These are phyloP conservation scores for Didymella glomerata DNA, from an alignment of 2,329 filamentous ascomycete species.

Conservation along the genomic window DNA sequence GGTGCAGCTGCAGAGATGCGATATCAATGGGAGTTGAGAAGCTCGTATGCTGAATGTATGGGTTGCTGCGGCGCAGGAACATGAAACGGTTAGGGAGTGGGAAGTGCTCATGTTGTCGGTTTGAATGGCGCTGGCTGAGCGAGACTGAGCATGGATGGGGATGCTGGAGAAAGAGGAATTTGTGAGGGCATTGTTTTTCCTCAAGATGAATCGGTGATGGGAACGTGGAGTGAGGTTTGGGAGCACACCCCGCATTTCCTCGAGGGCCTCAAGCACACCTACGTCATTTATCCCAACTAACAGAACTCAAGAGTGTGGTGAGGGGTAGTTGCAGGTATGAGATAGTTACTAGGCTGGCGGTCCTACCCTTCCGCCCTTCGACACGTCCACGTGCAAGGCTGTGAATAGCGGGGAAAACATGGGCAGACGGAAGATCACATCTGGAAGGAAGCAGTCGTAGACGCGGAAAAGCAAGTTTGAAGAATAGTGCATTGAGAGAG, in stretches of 20 bases:
- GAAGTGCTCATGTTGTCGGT: not conserved
- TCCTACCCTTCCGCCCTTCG: not conserved
- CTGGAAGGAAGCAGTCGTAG: too few relatives aligned
- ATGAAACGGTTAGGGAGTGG: not conserved
- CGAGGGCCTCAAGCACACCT: not conserved
- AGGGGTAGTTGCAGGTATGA: not conserved
- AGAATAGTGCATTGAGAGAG: constrained; percentile 1
- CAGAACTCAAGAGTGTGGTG: not conserved
- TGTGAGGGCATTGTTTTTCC: too few relatives aligned
- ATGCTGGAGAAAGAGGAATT: too few relatives aligned
- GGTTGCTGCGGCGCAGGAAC: not conserved
- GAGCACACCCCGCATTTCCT: not conserved
- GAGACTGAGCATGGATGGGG: too few relatives aligned
- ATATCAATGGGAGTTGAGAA: not conserved
- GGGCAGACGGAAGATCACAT: too few relatives aligned
- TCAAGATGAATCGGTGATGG: too few relatives aligned
- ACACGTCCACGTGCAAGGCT: not conserved
- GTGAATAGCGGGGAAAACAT: not conserved
- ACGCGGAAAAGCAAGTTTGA: not conserved
- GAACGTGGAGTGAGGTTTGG: too few relatives aligned
- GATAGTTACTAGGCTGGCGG: not conserved
- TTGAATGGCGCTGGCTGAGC: too few relatives aligned
- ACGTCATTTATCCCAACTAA: not conserved
- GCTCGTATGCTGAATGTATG: not conserved
- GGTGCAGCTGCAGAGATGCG: not conserved